Base-by-base conservation (phyloP, 306 rosid species). In the Inga laurina region DNA sequence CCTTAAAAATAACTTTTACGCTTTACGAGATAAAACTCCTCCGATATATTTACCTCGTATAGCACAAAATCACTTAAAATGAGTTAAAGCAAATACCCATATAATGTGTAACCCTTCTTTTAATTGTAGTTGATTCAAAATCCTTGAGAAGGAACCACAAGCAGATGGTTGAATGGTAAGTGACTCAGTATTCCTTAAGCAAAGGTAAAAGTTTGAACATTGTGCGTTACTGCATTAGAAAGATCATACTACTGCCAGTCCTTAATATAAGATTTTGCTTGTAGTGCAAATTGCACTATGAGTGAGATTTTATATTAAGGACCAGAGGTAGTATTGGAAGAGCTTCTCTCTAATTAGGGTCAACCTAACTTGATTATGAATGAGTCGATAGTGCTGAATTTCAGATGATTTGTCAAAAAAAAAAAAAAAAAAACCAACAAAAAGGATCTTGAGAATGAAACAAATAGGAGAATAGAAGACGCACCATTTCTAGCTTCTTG, bases 401-500 rank as follows among this genome's bases (percentile, higher is more conserved):
- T 11, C 4, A 0, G 65, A 57, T n/a, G 5, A 57, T n/a, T 57
- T 8, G 32, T 21, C 27, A 22, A 21, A 21, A 56, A 59, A 8
- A 3, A 10, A 1, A 59, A 2, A 62, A 19, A 2, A 14, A 3
- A 4, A n/a, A n/a, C n/a, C n/a, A n/a, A 14, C 5, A 52, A 16
- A 2, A 52, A 56, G 30, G 22, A 19, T 22, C 18, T 11, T 62
- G 46, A 67, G 10, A 27, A 52, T n/a, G 76, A 41, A 22, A 43
- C 70, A 57, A 69, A 24, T 54, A 74, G 13, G 57, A 66, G 51
- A 74, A 74, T 22, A 61, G 72, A 79, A 82, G 69, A 77, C 94
- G 4, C 64, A 92, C 94, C 88, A 59, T 81, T 75, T 79, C 83
- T 19, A 92, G 90, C 84, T 81, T 89, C 91, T 87, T 94, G 83